Evolutionary conservation across 2,329 filamentous ascomycete species (phyloP), one percentile per base, ranked within the genome.

Genomic region (Verticillium zaregamsianum): DNA sequence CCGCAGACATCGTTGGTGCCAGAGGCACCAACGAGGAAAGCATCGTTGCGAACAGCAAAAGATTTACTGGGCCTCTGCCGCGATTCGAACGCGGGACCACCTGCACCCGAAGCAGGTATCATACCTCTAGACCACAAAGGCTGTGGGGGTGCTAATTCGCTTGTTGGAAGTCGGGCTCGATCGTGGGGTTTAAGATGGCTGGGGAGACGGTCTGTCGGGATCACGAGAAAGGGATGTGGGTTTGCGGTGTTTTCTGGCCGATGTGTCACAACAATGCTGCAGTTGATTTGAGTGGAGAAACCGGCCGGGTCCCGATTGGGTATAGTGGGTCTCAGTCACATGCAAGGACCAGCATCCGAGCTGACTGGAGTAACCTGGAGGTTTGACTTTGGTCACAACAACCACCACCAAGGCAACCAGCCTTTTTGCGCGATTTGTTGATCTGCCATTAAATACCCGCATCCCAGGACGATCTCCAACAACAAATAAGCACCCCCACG

Each of bases 31-130:
- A 4, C 2, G 25, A 25, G 2, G 25, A 35, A 35, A 2, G 2
- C 12, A 8, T 9, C 12, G 32, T 4, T 35, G 33, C 3, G 9
- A 14, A 35, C 33, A 35, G 33, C 33, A 35, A 35, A n/a, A 15
- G 17, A 56, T 31, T 32, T 2, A 56, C n/a, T 32, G 31, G 31
- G 55, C 28, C 17, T 15, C 4, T 17, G n/a, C 55, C 55, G 55
- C 55, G 55, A 32, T 58, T 58, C 37, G 56, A 58, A 45, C 56
- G 56, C 56, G 56, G 35, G 56, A 58, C 56, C 56, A 40, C 56
- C 56, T 45, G 35, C 56, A 58, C 56, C 56, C 56, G 37, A 58
- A 58, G 56, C 56, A 58, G 56, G 55, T 35, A 57, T 57, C 32
- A 33, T 57, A 37, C 32, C 55, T 14, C 55, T 39, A 57, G 32